Conservation (phyloP, 1,139 yeast species). For the Martiniozyma asiatica region DNA sequence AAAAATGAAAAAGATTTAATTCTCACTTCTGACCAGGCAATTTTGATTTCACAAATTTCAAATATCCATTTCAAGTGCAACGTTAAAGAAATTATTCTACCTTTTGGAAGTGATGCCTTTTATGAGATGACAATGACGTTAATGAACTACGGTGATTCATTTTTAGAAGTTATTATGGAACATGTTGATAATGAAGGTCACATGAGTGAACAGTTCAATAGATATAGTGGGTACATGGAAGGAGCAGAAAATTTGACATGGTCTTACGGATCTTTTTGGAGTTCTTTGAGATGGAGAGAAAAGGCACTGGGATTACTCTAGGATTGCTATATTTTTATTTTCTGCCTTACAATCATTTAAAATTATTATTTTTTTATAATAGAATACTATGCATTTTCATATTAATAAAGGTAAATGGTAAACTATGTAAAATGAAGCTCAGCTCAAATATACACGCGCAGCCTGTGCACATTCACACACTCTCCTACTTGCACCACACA, state of each 20-base stretch:
- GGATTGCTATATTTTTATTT: no score
- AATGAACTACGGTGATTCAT: conserved; percentile 60
- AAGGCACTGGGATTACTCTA: conserved; percentile 20
- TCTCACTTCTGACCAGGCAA: conserved; percentile 21
- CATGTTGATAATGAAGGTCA: conserved; percentile 68
- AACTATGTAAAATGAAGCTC: no score
- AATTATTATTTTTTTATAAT: no score
- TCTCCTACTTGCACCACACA: no score
- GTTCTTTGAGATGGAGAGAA: conserved; percentile 53
- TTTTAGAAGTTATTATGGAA: conserved; percentile 53
- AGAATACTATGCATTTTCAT: no score
- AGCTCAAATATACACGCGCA: no score
- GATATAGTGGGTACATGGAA: conserved; percentile 62
- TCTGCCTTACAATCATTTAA: no score
- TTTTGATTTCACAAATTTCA: conserved; percentile 14
- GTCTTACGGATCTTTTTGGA: conserved; percentile 79
- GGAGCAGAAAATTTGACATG: conserved; percentile 87
- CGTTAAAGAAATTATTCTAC: conserved; percentile 21
- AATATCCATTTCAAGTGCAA: conserved; percentile 8
- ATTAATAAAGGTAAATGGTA: no score
- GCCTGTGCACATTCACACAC: no score
- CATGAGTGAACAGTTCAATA: conserved; percentile 84
- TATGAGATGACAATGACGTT: conserved; percentile 34
- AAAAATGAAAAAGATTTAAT: conserved; percentile 22
- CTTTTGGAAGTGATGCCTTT: conserved; percentile 37